A percentile compares a stretch with the other conserved stretches of the same genome.
phyloP scores from a whole-genome alignment of 441 rosid species.

The Corymbia citriodora region DNA sequence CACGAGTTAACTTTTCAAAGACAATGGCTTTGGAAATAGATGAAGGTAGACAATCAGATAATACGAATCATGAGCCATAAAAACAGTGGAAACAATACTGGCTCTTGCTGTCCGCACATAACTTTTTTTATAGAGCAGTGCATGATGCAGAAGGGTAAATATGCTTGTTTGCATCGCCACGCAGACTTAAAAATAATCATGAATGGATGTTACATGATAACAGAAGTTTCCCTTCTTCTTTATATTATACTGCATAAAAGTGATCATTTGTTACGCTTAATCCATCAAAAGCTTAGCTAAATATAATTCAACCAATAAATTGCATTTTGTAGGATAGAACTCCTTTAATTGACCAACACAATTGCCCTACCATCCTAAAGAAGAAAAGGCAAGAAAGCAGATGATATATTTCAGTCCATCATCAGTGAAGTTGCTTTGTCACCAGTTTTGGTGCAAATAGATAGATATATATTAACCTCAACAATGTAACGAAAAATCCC shows the following conservation, averaged over 20 bases:
- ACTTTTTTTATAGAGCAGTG: background rate
- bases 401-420: background rate
- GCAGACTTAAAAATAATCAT: background rate
- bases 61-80: background rate
- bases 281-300: background rate
- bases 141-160: background rate
- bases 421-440: background rate
- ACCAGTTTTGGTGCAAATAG: background rate
- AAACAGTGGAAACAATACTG: background rate
- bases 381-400: background rate
- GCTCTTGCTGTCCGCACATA: background rate
- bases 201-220: background rate
- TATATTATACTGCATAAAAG: background rate
- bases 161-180: background rate
- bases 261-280: background rate
- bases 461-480: background rate
- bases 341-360: background rate
- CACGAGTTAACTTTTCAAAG: background rate
- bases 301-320: background rate
- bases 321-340: background rate
- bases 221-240: background rate
- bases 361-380: background rate
- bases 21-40: background rate
- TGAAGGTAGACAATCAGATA: background rate
- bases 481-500: background rate